A percentile compares a stretch with the other conserved stretches of the same genome.
phyloP scores from a whole-genome alignment of 345 rosid genomes.

The Euphorbia lathyris region DNA sequence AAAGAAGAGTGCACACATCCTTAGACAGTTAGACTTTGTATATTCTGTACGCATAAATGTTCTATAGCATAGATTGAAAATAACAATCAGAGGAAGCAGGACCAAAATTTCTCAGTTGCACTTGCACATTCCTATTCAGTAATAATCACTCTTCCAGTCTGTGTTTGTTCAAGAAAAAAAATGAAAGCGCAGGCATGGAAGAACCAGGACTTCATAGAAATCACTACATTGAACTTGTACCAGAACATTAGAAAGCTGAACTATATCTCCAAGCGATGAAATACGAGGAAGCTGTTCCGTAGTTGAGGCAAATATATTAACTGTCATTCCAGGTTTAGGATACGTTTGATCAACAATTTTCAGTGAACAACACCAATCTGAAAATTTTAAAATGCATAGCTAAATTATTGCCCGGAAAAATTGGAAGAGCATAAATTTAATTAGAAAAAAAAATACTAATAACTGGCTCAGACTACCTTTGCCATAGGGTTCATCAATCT shows the following conservation, averaged over 20 bases:
- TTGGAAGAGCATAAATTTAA: neutral
- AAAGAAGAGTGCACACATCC: neutral
- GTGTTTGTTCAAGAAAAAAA: neutral
- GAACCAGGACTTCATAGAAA: neutral
- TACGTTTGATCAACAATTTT: conserved; percentile 54
- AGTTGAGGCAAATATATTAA: conserved; percentile 28
- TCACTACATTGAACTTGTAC: conserved; percentile 29
- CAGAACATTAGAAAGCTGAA: conserved; percentile 53
- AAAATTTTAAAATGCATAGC: conserved; percentile 15
- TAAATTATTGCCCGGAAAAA: neutral
- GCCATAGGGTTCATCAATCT: conserved; percentile 41
- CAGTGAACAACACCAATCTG: conserved; percentile 55
- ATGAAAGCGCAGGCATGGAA: neutral
- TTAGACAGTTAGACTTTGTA: neutral
- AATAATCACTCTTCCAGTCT: neutral
- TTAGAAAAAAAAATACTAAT: neutral
- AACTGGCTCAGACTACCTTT: conserved; percentile 61
- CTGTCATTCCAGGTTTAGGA: conserved; percentile 42
- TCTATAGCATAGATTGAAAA: neutral
- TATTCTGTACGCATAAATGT: neutral
- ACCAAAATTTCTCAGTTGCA: neutral
- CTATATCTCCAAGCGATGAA: conserved; percentile 49
- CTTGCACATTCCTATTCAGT: neutral
- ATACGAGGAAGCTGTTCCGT: conserved; percentile 50
- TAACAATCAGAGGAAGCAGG: neutral